Conservation (phyloP, 306 rosid species). For the Vachellia collinsii region DNA sequence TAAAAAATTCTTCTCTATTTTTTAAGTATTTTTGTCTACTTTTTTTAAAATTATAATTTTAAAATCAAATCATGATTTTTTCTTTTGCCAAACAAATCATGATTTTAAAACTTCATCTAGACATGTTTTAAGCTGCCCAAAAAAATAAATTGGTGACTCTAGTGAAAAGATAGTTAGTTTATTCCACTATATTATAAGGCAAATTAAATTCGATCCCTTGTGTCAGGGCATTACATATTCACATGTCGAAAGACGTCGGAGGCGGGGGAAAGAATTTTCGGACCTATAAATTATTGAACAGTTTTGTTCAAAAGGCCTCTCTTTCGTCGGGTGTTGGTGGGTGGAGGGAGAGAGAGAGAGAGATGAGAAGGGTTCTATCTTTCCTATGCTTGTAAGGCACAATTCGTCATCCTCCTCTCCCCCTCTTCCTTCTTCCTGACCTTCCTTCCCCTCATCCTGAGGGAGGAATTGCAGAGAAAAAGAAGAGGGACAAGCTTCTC, state of each 20-base stretch:
- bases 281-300: not conserved
- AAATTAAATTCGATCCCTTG: not conserved
- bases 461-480: conserved; percentile 21
- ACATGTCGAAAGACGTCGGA: not conserved
- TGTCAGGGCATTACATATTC: not conserved
- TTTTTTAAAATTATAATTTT: too few species aligned
- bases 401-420: conserved; percentile 26
- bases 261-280: not conserved
- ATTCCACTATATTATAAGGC: too few species aligned
- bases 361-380: conserved; percentile 29
- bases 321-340: conserved; percentile 14
- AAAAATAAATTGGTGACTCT: too few species aligned
- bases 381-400: conserved; percentile 44
- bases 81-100: too few species aligned
- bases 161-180: too few species aligned
- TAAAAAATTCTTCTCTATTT: too few species aligned
- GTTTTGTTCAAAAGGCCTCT: not conserved
- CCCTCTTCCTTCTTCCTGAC: conserved; percentile 33
- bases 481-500: conserved; percentile 33
- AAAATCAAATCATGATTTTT: too few species aligned
- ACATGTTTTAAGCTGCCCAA: too few species aligned
- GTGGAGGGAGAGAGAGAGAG: not conserved
- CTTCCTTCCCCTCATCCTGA: conserved; percentile 2
- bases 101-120: too few species aligned
- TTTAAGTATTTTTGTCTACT: too few species aligned